Percentiles rank a stretch among this genome's conserved stretches.
Conservation (phyloP, 305 asterid species). For the Rubia occidens region DNA sequence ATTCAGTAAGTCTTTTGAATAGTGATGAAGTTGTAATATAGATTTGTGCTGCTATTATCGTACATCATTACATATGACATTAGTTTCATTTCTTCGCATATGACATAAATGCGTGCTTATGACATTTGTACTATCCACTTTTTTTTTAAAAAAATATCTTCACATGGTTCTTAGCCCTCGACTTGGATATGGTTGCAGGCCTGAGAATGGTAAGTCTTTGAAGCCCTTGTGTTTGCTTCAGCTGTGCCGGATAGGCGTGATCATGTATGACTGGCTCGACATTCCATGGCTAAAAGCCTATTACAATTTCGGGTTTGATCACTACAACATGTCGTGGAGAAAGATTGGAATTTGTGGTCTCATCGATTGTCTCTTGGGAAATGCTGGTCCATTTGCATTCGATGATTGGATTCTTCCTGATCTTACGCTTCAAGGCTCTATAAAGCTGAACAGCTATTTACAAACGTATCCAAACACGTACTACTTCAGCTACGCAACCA, state of each 20-base stretch:
- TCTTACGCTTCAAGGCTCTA: conserved; percentile 76
- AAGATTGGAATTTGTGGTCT: conserved; percentile 73
- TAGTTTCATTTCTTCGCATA: not conserved
- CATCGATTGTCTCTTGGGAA: conserved; percentile 62
- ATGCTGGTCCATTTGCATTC: conserved; percentile 74
- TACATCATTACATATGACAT: not conserved
- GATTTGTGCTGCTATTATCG: not conserved
- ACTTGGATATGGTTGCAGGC: conserved; percentile 33
- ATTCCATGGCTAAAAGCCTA: conserved; percentile 65
- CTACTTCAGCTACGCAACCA: conserved; percentile 95
- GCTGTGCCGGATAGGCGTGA: conserved; percentile 73
- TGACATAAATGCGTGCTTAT: no score
- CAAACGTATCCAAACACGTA: conserved; percentile 65
- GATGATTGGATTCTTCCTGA: conserved; percentile 97
- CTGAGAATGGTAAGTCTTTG: conserved; percentile 76
- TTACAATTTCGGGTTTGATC: conserved; percentile 89
- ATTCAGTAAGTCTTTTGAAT: conserved; percentile 51
- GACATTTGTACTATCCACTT: not conserved
- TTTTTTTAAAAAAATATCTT: not conserved
- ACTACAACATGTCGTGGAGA: conserved; percentile 74
- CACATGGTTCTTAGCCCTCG: not conserved
- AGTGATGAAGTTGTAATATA: not conserved
- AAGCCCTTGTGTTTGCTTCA: conserved; percentile 74
- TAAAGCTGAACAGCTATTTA: conserved; percentile 48
- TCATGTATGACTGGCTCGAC: conserved; percentile 91